Conservation (phyloP, 306 rosid genomes). For the Cotoneaster glaucophyllus region DNA sequence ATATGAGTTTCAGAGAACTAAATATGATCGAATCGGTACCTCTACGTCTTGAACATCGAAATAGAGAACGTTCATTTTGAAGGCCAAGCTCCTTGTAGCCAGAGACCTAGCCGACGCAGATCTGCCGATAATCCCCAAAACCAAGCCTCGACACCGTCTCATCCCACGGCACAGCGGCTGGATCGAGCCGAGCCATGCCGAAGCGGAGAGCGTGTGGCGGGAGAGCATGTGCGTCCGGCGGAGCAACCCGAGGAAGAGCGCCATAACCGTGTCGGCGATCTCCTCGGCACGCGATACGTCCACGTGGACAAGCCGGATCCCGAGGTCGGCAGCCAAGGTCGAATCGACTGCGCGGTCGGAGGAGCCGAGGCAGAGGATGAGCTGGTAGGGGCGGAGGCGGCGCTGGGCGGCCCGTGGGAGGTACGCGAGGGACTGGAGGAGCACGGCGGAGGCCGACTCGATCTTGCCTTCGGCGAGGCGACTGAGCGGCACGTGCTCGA, state of each 20-base stretch:
- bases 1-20: background rate
- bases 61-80: constrained; percentile 90
- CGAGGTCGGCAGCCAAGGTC: constrained; percentile 80
- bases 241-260: constrained; percentile 84
- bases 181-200: constrained; percentile 97
- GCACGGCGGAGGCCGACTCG: constrained; percentile 84
- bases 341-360: constrained; percentile 83
- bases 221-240: constrained; percentile 93
- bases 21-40: constrained; percentile 24
- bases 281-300: constrained; percentile 92
- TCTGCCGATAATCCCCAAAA: constrained; percentile 84
- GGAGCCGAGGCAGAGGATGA: constrained; percentile 92
- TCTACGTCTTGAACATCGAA: constrained; percentile 67
- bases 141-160: constrained; percentile 96
- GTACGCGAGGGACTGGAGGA: constrained; percentile 83
- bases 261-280: constrained; percentile 96
- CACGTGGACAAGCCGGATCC: constrained; percentile 80
- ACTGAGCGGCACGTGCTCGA: constrained; percentile 85
- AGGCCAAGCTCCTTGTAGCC: constrained; percentile 93
- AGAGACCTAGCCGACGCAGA: constrained; percentile 89
- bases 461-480: constrained; percentile 82
- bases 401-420: constrained; percentile 99
- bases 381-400: constrained; percentile 84
- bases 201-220: constrained; percentile 81
- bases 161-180: constrained; percentile 97